These are phyloP conservation scores for Russula virescens DNA, from an alignment of 768 basidiomycete species.

Conservation along the genomic window DNA sequence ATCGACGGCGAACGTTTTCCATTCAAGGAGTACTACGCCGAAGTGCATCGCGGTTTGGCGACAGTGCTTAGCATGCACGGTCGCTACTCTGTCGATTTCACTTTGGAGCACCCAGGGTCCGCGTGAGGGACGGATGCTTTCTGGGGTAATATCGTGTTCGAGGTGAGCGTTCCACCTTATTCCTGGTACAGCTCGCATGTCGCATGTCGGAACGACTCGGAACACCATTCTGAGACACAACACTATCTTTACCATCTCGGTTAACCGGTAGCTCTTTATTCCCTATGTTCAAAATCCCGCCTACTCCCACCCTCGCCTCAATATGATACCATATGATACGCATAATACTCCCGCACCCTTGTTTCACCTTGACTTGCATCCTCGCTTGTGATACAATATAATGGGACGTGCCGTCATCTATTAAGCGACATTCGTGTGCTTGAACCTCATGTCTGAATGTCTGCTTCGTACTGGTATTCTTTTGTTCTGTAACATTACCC, in stretches of 20 bases:
- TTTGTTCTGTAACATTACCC: too few relatives aligned
- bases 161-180: not conserved
- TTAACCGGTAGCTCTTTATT: not conserved
- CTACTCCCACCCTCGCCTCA: not conserved
- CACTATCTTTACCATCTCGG: not conserved
- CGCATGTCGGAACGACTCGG: not conserved
- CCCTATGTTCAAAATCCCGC: not conserved
- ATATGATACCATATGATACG: not conserved
- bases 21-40: constrained; percentile 70
- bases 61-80: constrained; percentile 61
- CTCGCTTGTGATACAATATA: not conserved
- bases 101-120: not conserved
- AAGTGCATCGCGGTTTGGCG: constrained; percentile 63
- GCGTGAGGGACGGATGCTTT: not conserved
- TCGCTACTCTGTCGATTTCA: constrained; percentile 53
- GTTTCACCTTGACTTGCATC: not conserved
- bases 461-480: too few relatives aligned
- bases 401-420: too few relatives aligned
- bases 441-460: too few relatives aligned
- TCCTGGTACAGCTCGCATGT: not conserved
- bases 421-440: too few relatives aligned
- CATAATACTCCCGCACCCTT: not conserved
- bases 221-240: not conserved
- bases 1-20: constrained; percentile 78
- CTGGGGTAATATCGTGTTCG: not conserved